A percentile compares a stretch with the other conserved stretches of the same genome.
phyloP scores from a whole-genome alignment of 2,329 filamentous ascomycete species.

The Cordyceps sp. region DNA sequence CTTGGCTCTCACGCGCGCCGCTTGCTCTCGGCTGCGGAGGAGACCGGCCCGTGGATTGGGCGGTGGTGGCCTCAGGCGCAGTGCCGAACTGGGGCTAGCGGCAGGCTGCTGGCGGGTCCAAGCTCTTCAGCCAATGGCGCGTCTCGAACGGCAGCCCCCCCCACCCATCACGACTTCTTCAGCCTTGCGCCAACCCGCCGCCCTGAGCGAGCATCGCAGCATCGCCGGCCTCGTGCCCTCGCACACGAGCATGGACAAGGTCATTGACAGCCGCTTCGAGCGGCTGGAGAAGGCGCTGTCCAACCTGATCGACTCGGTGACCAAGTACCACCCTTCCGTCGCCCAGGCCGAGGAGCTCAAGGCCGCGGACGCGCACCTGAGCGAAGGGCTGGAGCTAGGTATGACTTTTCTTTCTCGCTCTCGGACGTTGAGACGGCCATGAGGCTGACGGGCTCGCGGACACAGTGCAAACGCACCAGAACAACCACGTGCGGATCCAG shows the following conservation, averaged over 20 bases:
- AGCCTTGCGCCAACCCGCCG: neutral
- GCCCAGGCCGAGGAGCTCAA: conserved; percentile 52
- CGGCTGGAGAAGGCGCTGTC: conserved; percentile 50
- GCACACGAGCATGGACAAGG: conserved; percentile 55
- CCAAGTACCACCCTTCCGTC: conserved; percentile 64
- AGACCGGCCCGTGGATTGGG: too few species aligned
- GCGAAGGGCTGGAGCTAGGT: conserved; percentile 49
- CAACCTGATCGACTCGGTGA: conserved; percentile 60
- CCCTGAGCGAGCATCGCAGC: too few species aligned
- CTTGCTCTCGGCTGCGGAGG: too few species aligned
- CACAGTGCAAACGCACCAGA: conserved; percentile 58
- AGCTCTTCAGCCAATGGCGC: too few species aligned
- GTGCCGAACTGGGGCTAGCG: too few species aligned
- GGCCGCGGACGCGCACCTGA: conserved; percentile 52
- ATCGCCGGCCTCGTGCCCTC: too few species aligned
- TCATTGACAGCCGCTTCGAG: conserved; percentile 46
- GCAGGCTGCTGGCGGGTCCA: too few species aligned
- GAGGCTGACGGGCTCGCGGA: too few species aligned
- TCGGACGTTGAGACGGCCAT: neutral
- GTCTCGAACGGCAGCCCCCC: too few species aligned
- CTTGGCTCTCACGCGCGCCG: too few species aligned
- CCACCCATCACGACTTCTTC: neutral
- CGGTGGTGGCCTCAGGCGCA: too few species aligned
- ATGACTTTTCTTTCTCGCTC: conserved; percentile 5
- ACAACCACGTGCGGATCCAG: conserved; percentile 53